A percentile compares a stretch with the other conserved stretches of the same genome.
These are phyloP conservation scores for Picochlorum sp. DNA, from an alignment of 139 green algal species.

Conservation along the genomic window DNA sequence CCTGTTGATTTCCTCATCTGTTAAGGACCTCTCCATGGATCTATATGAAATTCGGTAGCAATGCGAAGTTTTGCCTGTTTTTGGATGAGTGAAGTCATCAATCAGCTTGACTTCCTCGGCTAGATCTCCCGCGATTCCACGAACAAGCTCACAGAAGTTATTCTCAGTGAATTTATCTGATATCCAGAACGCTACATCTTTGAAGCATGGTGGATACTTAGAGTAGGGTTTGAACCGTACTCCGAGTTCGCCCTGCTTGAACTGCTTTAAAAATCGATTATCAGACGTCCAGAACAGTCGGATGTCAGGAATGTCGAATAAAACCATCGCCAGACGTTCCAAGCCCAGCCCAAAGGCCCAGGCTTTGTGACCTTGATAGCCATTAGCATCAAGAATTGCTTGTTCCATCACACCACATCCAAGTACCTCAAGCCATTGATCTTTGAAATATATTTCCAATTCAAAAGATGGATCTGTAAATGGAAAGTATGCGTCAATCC, in stretches of 20 bases:
- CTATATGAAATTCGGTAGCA: slow-evolving; percentile 96
- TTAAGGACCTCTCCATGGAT: slow-evolving; percentile 83
- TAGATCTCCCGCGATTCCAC: slow-evolving; percentile 69
- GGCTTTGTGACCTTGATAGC: slow-evolving; percentile 17
- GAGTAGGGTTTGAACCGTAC: slow-evolving; percentile 87
- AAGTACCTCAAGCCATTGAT: slow-evolving; percentile 96
- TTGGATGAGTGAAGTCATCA: slow-evolving; percentile 92
- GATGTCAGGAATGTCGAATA: slow-evolving; percentile 99
- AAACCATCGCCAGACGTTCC: slow-evolving; percentile 95
- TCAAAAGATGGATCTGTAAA: slow-evolving; percentile 97
- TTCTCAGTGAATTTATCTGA: slow-evolving; percentile 89
- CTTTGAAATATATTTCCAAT: slow-evolving; percentile 98
- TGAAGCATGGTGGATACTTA: slow-evolving; percentile 94
- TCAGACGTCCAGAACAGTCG: slow-evolving; percentile 90
- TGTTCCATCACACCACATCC: slow-evolving; percentile 94
- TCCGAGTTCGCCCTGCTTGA: slow-evolving; percentile 50
- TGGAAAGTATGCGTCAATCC: slow-evolving; percentile 97
- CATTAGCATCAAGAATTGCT: slow-evolving; percentile 75
- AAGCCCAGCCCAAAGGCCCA: slow-evolving; percentile 74
- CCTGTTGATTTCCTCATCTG: slow-evolving; percentile 95
- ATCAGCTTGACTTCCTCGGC: slow-evolving; percentile 93
- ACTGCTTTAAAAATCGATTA: slow-evolving; percentile 85
- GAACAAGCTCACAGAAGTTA: slow-evolving; percentile 93
- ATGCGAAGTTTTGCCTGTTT: slow-evolving; percentile 77
- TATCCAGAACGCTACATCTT: slow-evolving; percentile 98